Evolutionary conservation across 805 yeast genomes (phyloP), one percentile per base, ranked within the genome.

Genomic region (Candida parachauliodes): DNA sequence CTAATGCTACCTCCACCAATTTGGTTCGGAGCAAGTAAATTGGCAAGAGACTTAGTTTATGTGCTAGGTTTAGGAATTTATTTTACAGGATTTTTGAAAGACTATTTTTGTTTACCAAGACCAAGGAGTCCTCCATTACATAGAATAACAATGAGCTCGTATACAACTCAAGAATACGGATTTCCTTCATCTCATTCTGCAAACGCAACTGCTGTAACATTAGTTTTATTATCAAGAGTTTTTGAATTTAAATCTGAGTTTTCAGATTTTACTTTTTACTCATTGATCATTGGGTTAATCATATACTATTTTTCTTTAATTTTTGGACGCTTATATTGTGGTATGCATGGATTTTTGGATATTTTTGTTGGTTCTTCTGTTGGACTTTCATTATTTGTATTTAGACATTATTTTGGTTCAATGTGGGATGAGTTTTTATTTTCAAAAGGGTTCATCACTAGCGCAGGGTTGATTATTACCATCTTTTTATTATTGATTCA

Each of bases 331-430:
- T 52, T 91, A 8, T 91, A 93, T 62, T 88, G 96, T 57, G 98
- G 98, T 3, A 91, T 91, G 98, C 98, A 93, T 62, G 98, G 98
- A 2, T 74, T 85, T 42, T 60, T 84, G 16, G 98, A 93, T 55
- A 69, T 93, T 2, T 35, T 62, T 0, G 54, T 75, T 14, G 98
- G 98, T 5, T 61, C 76, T 0, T 1, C 74, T 0, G 62, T 88
- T 12, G 98, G 98, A 0, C 34, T 63, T 0, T 26, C 61, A 0
- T 66, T 83, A 24, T 76, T 76, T 44, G 31, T 68, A n/a, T 51
- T 72, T 16, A 64, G 95, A 36, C 46, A 54, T 30, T 43, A 48
- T 5, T 54, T 57, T 16, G 70, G 77, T 1, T 51, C 51, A 6
- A 20, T 44, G 8, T 77, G 77, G 64, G 86, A 83, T 51, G 37